Percentiles rank a stretch among this genome's conserved stretches.
phyloP scores from a whole-genome alignment of 2,329 filamentous ascomycete species.

The Fusarium ambrosium region DNA sequence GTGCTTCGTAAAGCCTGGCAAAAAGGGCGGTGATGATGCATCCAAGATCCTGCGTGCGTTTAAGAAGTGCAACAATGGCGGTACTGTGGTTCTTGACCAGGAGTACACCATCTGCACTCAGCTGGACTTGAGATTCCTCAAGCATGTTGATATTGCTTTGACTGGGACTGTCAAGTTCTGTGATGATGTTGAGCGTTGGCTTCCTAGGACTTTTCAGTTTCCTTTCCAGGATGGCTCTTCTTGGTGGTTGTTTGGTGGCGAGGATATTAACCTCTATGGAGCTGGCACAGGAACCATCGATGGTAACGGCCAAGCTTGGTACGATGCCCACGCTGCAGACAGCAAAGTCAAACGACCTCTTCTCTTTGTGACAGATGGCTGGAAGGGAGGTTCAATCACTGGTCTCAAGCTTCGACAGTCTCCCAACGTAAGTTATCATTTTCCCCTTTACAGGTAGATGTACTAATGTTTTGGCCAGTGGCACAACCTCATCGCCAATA shows the following conservation, averaged over 20 bases:
- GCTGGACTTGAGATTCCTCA: slow-evolving; percentile 73
- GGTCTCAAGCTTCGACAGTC: slow-evolving; percentile 72
- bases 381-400: slow-evolving; percentile 69
- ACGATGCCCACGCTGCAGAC: slow-evolving; percentile 64
- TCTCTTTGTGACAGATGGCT: slow-evolving; percentile 71
- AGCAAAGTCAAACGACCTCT: slow-evolving; percentile 69
- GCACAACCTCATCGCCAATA: slow-evolving; percentile 73
- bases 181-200: slow-evolving; percentile 76
- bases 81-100: slow-evolving; percentile 69
- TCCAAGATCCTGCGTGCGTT: slow-evolving; percentile 16
- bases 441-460: not conserved
- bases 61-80: slow-evolving; percentile 69
- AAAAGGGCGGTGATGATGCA: slow-evolving; percentile 20
- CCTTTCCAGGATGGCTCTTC: slow-evolving; percentile 72
- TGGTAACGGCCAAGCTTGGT: slow-evolving; percentile 76
- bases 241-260: slow-evolving; percentile 45
- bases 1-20: slow-evolving; percentile 45
- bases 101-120: slow-evolving; percentile 74
- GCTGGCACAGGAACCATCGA: slow-evolving; percentile 61
- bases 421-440: slow-evolving; percentile 41
- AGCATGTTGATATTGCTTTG: slow-evolving; percentile 71
- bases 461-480: slow-evolving; percentile 31
- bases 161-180: slow-evolving; percentile 71
- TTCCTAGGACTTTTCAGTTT: slow-evolving; percentile 71
- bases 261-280: slow-evolving; percentile 72